Evolutionary conservation across 352 stramenopile species (phyloP).

Genomic region (Pythium phragmiticola): DNA sequence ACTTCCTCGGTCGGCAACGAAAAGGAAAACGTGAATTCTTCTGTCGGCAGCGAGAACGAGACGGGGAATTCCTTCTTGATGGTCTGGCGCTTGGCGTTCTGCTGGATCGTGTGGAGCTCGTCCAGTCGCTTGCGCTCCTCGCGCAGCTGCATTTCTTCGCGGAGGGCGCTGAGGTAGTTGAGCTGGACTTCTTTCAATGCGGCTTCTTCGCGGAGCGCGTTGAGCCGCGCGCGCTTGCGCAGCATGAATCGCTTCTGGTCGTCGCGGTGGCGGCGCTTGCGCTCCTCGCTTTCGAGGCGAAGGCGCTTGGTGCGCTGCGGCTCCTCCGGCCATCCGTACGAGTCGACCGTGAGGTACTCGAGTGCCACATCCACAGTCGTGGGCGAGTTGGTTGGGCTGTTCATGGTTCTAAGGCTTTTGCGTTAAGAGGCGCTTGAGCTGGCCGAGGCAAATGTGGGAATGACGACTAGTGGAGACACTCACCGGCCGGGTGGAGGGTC

Average conservation of each 20-base stretch:
- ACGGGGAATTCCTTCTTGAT: too few relatives aligned
- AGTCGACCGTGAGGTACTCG: conserved; percentile 18
- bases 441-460: too few relatives aligned
- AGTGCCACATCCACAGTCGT: background rate
- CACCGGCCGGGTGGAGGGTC: too few relatives aligned
- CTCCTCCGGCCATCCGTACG: conserved; percentile 9
- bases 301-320: conserved; percentile 3
- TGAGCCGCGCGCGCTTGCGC: conserved; percentile 4
- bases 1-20: too few relatives aligned
- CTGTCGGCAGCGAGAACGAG: too few relatives aligned
- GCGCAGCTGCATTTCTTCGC: background rate
- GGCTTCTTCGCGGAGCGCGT: background rate
- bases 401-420: too few relatives aligned
- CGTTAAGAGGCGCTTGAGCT: too few relatives aligned
- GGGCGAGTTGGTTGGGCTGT: background rate
- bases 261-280: conserved; percentile 14
- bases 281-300: conserved; percentile 10
- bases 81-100: background rate
- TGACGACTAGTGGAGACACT: too few relatives aligned
- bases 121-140: background rate
- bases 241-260: conserved; percentile 13
- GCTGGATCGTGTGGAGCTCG: background rate
- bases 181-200: background rate
- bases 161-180: background rate
- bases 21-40: too few relatives aligned